A percentile compares a stretch with the other conserved stretches of the same genome.
phyloP scores from a whole-genome alignment of 2,329 filamentous ascomycete genomes.

The Thelonectria blattea region DNA sequence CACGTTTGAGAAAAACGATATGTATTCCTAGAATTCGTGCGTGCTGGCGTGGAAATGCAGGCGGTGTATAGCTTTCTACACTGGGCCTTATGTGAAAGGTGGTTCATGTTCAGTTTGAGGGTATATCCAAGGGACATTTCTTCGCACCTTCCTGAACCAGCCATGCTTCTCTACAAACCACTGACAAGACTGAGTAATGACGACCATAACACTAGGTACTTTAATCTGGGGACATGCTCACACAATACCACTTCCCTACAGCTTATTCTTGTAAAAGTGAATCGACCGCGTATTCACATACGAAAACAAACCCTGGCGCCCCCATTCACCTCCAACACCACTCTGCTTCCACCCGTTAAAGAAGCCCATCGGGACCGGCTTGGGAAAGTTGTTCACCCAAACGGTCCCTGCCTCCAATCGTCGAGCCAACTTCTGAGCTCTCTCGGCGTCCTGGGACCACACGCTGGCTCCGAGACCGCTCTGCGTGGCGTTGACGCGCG shows the following conservation, averaged over 20 bases:
- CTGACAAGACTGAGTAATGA: too few species aligned
- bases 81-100: too few species aligned
- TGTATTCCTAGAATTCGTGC: background rate
- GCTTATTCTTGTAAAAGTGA: slow-evolving; percentile 5
- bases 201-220: too few species aligned
- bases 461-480: slow-evolving; percentile 8
- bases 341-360: slow-evolving; percentile 14
- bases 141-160: too few species aligned
- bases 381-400: slow-evolving; percentile 11
- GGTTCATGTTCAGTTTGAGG: too few species aligned
- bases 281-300: slow-evolving; percentile 6
- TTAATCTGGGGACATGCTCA: too few species aligned
- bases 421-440: background rate
- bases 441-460: slow-evolving; percentile 1
- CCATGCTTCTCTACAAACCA: too few species aligned
- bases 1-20: background rate
- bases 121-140: too few species aligned
- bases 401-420: slow-evolving; percentile 2
- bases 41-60: too few species aligned
- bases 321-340: slow-evolving; percentile 12
- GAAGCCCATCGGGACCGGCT: slow-evolving; percentile 3
- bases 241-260: background rate
- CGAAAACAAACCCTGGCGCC: background rate
- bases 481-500: slow-evolving; percentile 55
- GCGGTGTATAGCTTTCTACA: too few species aligned